Evolutionary conservation across 352 stramenopile species (phyloP), one percentile per base, ranked within the genome.

Genomic region (Phytophthora niederhauseri): DNA sequence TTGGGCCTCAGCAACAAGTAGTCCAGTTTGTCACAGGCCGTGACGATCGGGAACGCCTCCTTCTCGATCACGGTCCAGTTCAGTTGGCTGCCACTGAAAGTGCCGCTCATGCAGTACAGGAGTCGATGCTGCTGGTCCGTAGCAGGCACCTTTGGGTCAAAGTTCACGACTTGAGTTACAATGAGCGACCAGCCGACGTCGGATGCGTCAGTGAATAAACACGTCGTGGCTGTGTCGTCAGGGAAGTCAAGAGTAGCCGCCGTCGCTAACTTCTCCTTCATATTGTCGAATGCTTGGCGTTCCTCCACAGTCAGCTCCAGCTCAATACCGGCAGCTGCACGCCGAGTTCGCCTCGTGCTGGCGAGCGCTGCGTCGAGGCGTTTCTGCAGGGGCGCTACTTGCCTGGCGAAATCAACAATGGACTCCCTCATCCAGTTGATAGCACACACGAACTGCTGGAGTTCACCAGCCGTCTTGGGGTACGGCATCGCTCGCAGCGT

Each of bases 1-100:
- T 58, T 34, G 0, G 59, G 59, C 15, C 48, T 2, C 4, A 66
- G 48, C 6, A 66, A n/a, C 22, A 66, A 31, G 14, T 66, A 66
- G 17, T 58, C 59, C 0, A 66, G 24, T 45, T 54, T 58, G 11
- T 58, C 59, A 38, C 59, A 58, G 4, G 56, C 59, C 1, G 45
- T 12, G 2, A 50, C 49, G 8, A 66, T 66, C 1, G 59, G 49
- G 9, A 41, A 24, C 1, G 49, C 56, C 7, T 63, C 56, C n/a
- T 54, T 62, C 20, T 53, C 24, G 20, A 46, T 49, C 41, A 49
- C 41, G 4, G 41, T 49, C 41, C 41, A 49, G 41, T 49, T 49
- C 15, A 49, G 4, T 43, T 56, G 50, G 17, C 24, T 38, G 4
- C 50, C 50, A 22, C 3, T 56, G 24, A 56, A 56, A 43, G 22